Percentiles rank a stretch among this genome's conserved stretches.
Conservation (phyloP, 495 filamentous ascomycete genomes). For the Arthonia radiata region DNA sequence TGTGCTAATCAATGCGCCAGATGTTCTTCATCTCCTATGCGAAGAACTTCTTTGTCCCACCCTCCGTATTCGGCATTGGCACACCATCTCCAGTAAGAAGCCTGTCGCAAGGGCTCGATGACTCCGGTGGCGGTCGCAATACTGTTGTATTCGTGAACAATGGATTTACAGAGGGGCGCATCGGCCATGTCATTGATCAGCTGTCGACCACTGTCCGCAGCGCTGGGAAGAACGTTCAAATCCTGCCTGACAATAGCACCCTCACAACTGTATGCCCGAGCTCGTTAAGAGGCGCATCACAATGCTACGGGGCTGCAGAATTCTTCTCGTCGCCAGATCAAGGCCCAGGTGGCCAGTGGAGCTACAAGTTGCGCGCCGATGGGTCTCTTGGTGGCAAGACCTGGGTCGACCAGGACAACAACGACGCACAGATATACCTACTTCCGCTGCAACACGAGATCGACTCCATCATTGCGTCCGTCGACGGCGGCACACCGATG, state of each 20-base stretch:
- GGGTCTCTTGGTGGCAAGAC: slow-evolving; percentile 30
- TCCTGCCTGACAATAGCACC: slow-evolving; percentile 24
- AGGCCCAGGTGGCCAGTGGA: slow-evolving; percentile 43
- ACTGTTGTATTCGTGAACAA: slow-evolving; percentile 63
- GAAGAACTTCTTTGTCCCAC: slow-evolving; percentile 39
- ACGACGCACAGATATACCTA: slow-evolving; percentile 47
- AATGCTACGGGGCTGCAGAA: slow-evolving; percentile 49
- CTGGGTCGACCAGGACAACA: slow-evolving; percentile 28
- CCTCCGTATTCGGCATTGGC: slow-evolving; percentile 43
- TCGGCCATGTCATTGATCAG: slow-evolving; percentile 40
- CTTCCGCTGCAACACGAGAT: slow-evolving; percentile 57
- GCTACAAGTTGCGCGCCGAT: slow-evolving; percentile 61
- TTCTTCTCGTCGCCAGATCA: slow-evolving; percentile 49
- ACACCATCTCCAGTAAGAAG: slow-evolving; percentile 27
- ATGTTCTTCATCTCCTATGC: slow-evolving; percentile 38
- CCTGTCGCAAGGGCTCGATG: slow-evolving; percentile 30
- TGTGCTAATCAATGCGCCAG: no score
- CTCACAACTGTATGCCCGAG: slow-evolving; percentile 37
- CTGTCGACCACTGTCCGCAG: slow-evolving; percentile 24
- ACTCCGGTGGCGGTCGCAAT: slow-evolving; percentile 23
- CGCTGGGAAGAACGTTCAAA: slow-evolving; percentile 28
- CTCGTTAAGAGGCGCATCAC: slow-evolving; percentile 40
- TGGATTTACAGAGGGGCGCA: slow-evolving; percentile 41
- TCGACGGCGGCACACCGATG: slow-evolving; percentile 11
- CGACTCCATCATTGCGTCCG: slow-evolving; percentile 39